Percentiles rank a stretch among this genome's conserved stretches.
Conservation (phyloP, 805 yeast genomes). For the Brettanomyces anomalus region DNA sequence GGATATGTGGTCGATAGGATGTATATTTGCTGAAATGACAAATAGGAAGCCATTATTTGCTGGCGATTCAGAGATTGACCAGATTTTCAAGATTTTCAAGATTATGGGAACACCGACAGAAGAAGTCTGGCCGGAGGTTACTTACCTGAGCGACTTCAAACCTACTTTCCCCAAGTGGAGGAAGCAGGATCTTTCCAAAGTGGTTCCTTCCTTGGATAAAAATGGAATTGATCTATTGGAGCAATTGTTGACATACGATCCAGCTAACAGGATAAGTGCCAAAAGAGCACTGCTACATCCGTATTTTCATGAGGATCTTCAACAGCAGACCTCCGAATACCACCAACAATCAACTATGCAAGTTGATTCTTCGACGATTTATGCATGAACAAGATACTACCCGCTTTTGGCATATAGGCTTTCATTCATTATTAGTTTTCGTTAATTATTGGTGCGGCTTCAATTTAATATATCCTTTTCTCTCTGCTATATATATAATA, state of each 20-base stretch:
- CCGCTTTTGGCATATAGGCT: background rate
- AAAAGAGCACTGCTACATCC: slow-evolving; percentile 88
- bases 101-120: slow-evolving; percentile 92
- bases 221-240: slow-evolving; percentile 80
- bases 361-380: slow-evolving; percentile 24
- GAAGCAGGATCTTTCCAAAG: slow-evolving; percentile 57
- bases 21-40: slow-evolving; percentile 97
- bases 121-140: slow-evolving; percentile 90
- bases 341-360: slow-evolving; percentile 28
- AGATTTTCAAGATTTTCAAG: slow-evolving; percentile 87
- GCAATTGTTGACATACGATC: slow-evolving; percentile 80
- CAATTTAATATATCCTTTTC: too few relatives aligned
- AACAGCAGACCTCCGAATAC: slow-evolving; percentile 19
- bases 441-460: background rate
- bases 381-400: slow-evolving; percentile 12
- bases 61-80: slow-evolving; percentile 97
- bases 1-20: slow-evolving; percentile 98
- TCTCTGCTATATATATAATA: too few relatives aligned
- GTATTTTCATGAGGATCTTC: slow-evolving; percentile 55
- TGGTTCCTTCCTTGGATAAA: slow-evolving; percentile 71
- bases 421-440: background rate
- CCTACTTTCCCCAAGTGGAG: slow-evolving; percentile 89
- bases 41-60: slow-evolving; percentile 92
- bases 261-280: slow-evolving; percentile 88
- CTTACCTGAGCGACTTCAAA: slow-evolving; percentile 84